phyloP scores from a whole-genome alignment of 225 moss, liverwort and hornwort genomes.

The Antitrichia curtipendula region DNA sequence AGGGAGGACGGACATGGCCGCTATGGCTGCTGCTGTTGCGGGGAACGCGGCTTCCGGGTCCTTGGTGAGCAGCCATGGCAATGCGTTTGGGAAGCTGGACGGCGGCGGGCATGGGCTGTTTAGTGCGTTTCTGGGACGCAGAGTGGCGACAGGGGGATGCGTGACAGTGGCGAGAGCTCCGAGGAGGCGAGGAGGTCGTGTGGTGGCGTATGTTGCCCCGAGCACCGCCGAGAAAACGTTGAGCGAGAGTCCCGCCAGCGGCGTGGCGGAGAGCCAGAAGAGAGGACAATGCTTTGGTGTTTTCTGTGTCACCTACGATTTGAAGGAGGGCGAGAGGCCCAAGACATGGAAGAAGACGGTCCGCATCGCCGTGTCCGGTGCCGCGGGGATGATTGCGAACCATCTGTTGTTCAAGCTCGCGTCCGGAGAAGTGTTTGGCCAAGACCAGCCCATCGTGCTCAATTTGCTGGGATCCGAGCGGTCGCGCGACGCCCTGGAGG shows the following conservation, averaged over 20 bases:
- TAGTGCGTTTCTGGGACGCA: constrained; percentile 20
- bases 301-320: constrained; percentile 89
- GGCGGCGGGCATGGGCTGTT: not conserved
- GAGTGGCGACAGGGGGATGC: not conserved
- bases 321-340: constrained; percentile 84
- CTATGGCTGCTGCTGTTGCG: constrained; percentile 15
- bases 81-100: not conserved
- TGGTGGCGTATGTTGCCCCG: constrained; percentile 34
- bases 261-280: constrained; percentile 12
- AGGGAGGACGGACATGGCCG: not conserved
- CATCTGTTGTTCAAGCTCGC: constrained; percentile 97
- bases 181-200: not conserved
- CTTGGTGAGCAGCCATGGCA: not conserved
- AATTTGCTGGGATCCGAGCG: constrained; percentile 77
- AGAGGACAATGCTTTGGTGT: constrained; percentile 65
- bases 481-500: constrained; percentile 82
- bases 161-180: not conserved
- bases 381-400: constrained; percentile 89
- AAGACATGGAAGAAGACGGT: constrained; percentile 97
- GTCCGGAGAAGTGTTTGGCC: constrained; percentile 90
- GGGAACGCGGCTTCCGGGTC: constrained; percentile 3
- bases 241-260: not conserved
- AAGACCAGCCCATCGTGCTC: constrained; percentile 80
- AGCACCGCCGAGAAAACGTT: constrained; percentile 18
- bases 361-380: constrained; percentile 80